Evolutionary conservation across 805 yeast species (phyloP), one percentile per base, ranked within the genome.

Genomic region (Nakazawaea ambrosiae): DNA sequence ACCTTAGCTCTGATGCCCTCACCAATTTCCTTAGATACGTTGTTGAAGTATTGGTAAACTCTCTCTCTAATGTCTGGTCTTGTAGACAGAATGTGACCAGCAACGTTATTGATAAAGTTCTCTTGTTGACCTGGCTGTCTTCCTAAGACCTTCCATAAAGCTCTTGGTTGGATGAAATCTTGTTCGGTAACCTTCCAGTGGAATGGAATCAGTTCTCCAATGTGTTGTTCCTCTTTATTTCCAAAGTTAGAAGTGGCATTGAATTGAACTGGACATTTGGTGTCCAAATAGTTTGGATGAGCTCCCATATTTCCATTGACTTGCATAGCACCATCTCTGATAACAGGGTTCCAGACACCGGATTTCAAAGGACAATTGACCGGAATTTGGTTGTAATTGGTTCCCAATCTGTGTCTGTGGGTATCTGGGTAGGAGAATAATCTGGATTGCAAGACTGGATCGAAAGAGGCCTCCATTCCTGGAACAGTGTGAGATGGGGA

Each of bases 401-500:
- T 68, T 36, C 85, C 85, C 54, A 84, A 63, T 63, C 94, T 73
- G 65, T 84, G 82, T 59, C 94, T 79, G 55, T 82, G 90, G 20
- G 94, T 84, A 60, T 84, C 94, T 37, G 89, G 79, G 63, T 84
- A 84, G 1, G 90, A 80, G 59, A 81, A 84, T 51, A 84, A 66
- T 63, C 94, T 74, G 9, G 88, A 75, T 58, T 84, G 92, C 53
- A 84, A 67, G 25, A 84, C 90, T 3, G 94, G 94, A 55, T 84
- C 94, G 41, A 85, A 85, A 26, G 86, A 77, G 14, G 90, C 73
- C 59, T 82, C 88, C 65, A 80, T 78, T 50, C 84, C 83, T 33
- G 92, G 92, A 25, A 83, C 82, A n/a, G 86, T 74, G 60, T 82
- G 85, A 12, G 88, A 77, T 43, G 94, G 94, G 3, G 89, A 77